phyloP scores from a whole-genome alignment of 2,329 filamentous ascomycete genomes.

The Ciborinia camelliae region DNA sequence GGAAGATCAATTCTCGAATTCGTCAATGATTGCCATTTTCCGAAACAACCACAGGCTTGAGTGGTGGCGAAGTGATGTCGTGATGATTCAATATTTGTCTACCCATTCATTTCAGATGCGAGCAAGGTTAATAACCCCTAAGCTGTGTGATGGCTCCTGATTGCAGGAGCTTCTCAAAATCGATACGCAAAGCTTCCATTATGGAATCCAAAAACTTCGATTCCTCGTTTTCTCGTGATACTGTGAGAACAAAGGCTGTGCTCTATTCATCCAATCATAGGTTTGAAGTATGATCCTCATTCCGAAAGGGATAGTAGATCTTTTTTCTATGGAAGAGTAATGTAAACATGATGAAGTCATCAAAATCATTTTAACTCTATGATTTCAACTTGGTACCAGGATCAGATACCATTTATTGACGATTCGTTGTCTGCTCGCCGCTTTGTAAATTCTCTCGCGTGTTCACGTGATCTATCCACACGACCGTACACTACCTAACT shows the following conservation, averaged over 20 bases:
- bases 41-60: not conserved
- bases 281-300: not conserved
- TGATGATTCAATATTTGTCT: not conserved
- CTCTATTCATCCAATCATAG: not conserved
- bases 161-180: conserved; percentile 14
- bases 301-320: not conserved
- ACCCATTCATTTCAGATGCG: conserved; percentile 10
- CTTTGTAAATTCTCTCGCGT: not conserved
- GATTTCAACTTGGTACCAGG: not conserved
- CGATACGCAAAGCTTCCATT: not conserved
- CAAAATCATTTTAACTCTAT: not conserved
- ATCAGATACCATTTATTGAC: not conserved
- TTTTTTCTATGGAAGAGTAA: not conserved
- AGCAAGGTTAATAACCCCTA: not conserved
- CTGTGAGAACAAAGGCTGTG: not conserved
- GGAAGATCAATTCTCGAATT: not conserved
- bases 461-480: not conserved
- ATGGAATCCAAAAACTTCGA: not conserved
- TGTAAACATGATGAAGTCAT: conserved; percentile 10
- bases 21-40: conserved; percentile 5
- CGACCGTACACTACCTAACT: not conserved
- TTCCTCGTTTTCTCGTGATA: not conserved
- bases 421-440: not conserved
- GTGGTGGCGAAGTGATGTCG: conserved; percentile 2
- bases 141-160: not conserved